Conservation (phyloP, 768 basidiomycete species). For the Omphalotus guepiniiformis region DNA sequence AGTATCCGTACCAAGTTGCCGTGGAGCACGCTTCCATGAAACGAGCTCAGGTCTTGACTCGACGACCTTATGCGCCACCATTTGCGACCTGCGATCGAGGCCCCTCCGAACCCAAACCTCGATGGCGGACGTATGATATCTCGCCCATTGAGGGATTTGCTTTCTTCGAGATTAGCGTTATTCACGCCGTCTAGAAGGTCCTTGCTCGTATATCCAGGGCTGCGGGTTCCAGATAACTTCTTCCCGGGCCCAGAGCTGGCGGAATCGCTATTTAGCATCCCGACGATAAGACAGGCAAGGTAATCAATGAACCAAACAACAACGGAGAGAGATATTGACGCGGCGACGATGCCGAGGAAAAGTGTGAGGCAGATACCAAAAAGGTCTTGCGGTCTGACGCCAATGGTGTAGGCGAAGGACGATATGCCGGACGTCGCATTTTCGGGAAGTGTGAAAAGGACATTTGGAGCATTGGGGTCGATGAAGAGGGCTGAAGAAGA, state of each 20-base stretch:
- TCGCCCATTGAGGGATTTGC: constrained; percentile 39
- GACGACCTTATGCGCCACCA: constrained; percentile 53
- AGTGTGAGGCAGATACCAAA: constrained; percentile 79
- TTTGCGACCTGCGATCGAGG: constrained; percentile 23
- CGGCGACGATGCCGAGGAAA: constrained; percentile 76
- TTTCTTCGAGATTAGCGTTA: constrained; percentile 38
- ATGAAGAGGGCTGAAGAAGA: constrained; percentile 74
- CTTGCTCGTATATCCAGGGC: constrained; percentile 42
- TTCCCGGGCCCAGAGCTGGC: constrained; percentile 9
- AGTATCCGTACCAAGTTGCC: constrained; percentile 92
- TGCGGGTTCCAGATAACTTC: constrained; percentile 28
- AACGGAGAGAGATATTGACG: constrained; percentile 63
- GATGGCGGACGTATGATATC: constrained; percentile 18
- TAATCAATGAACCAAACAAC: constrained; percentile 73
- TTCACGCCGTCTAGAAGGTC: constrained; percentile 44
- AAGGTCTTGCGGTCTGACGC: constrained; percentile 76
- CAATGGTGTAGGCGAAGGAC: constrained; percentile 81
- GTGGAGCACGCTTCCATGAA: constrained; percentile 76
- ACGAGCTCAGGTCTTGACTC: constrained; percentile 54
- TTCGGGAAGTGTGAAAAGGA: constrained; percentile 65
- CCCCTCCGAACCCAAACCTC: constrained; percentile 19
- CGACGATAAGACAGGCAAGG: constrained; percentile 34
- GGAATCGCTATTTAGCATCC: constrained; percentile 10
- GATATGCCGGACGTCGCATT: constrained; percentile 66
- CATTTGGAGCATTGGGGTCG: constrained; percentile 61